These are phyloP conservation scores for Rubroboletus pulcherrimus DNA, from an alignment of 768 basidiomycete genomes.

Conservation along the genomic window DNA sequence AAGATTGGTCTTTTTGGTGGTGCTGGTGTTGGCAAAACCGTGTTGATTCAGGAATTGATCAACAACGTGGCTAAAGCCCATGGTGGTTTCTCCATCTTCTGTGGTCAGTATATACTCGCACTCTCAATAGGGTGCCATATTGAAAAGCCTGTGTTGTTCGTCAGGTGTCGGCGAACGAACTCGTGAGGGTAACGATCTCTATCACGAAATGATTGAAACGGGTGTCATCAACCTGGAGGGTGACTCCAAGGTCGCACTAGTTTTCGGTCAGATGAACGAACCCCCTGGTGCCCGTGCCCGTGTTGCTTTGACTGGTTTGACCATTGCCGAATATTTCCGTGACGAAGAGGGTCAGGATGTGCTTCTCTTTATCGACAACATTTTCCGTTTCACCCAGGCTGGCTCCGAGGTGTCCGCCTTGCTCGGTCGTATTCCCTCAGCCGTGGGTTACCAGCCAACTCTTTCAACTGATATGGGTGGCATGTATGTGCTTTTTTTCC, in stretches of 20 bases:
- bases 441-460: constrained; percentile 99
- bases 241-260: constrained; percentile 99
- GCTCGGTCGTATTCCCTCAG: constrained; percentile 99
- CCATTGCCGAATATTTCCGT: constrained; percentile 99
- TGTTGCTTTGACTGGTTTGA: constrained; percentile 98
- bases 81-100: constrained; percentile 99
- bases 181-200: constrained; percentile 99
- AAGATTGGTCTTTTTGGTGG: constrained; percentile 99
- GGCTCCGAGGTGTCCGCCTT: constrained; percentile 99
- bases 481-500: constrained; percentile 59
- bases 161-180: constrained; percentile 99
- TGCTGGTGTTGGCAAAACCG: constrained; percentile 99
- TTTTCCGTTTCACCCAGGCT: constrained; percentile 99
- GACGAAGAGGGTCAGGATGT: constrained; percentile 99
- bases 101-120: constrained; percentile 49
- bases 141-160: constrained; percentile 5
- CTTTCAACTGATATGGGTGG: constrained; percentile 99
- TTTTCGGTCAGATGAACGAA: constrained; percentile 99
- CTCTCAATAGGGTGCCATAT: background rate
- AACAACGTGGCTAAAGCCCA: constrained; percentile 99
- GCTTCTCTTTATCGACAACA: constrained; percentile 99
- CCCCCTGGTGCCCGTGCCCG: constrained; percentile 99
- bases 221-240: constrained; percentile 99
- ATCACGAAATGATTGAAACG: constrained; percentile 99
- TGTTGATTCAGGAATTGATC: constrained; percentile 99